These are phyloP conservation scores for Hibiscus trionum DNA, from an alignment of 345 rosid species.

Conservation along the genomic window DNA sequence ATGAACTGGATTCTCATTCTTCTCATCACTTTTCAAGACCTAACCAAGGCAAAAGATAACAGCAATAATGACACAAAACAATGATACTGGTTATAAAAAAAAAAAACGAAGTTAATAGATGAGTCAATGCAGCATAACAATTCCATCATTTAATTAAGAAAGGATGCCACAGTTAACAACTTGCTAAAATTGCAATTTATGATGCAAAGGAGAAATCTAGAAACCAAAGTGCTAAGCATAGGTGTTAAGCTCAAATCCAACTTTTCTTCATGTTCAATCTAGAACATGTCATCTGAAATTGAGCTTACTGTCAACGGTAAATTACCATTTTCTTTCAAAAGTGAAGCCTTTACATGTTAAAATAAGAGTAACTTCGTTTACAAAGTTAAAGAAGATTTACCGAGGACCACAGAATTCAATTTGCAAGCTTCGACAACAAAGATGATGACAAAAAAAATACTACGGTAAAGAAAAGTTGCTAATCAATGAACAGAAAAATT, in stretches of 20 bases:
- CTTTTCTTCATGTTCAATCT: neutral
- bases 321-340: neutral
- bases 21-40: conserved; percentile 50
- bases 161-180: neutral
- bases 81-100: neutral
- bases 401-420: neutral
- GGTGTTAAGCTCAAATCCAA: neutral
- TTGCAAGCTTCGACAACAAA: neutral
- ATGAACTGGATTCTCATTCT: conserved; percentile 32
- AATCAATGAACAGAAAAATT: neutral
- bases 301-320: neutral
- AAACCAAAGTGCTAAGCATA: neutral
- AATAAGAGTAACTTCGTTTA: neutral
- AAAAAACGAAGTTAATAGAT: conserved; percentile 1
- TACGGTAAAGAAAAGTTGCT: neutral
- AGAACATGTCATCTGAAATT: neutral
- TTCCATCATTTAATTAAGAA: neutral
- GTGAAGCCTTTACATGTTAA: neutral
- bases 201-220: neutral
- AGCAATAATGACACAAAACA: conserved; percentile 18
- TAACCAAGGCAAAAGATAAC: conserved; percentile 20
- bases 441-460: neutral
- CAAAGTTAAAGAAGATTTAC: neutral
- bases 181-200: neutral
- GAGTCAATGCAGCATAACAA: conserved; percentile 7